These are phyloP conservation scores for Astragalus membranaceus DNA, from an alignment of 306 rosid genomes.

Conservation along the genomic window DNA sequence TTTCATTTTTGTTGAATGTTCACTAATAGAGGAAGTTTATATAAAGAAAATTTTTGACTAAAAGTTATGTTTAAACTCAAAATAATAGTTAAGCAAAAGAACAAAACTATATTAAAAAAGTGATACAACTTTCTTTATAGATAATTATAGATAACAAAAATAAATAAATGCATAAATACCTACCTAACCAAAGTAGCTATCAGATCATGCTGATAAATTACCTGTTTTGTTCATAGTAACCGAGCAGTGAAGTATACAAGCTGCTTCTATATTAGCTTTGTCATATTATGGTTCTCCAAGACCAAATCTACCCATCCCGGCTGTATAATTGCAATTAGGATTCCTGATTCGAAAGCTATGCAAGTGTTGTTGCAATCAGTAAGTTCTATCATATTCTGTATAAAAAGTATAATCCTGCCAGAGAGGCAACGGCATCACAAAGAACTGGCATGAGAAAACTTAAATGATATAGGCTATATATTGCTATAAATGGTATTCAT, in stretches of 20 bases:
- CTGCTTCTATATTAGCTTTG: not conserved
- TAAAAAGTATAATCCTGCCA: not conserved
- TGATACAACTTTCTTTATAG: not conserved
- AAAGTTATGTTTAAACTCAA: too few species aligned
- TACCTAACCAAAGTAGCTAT: not conserved
- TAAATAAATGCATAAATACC: not conserved
- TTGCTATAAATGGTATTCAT: not conserved
- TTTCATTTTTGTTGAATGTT: too few species aligned
- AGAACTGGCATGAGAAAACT: not conserved
- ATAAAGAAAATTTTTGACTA: too few species aligned
- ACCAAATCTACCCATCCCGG: not conserved
- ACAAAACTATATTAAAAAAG: too few species aligned
- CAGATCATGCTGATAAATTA: conserved; percentile 8
- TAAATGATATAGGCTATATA: not conserved
- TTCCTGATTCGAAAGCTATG: not conserved
- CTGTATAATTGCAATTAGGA: not conserved
- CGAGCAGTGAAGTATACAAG: not conserved
- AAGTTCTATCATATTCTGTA: not conserved
- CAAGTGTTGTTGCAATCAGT: not conserved
- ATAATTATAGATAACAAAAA: not conserved
- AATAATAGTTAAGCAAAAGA: too few species aligned
- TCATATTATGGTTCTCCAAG: not conserved
- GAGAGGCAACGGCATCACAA: not conserved
- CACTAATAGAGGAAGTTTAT: too few species aligned
- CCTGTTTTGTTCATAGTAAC: not conserved